Evolutionary conservation across 2,329 filamentous ascomycete genomes (phyloP), one percentile per base, ranked within the genome.

Genomic region (Fusarium chuoi): DNA sequence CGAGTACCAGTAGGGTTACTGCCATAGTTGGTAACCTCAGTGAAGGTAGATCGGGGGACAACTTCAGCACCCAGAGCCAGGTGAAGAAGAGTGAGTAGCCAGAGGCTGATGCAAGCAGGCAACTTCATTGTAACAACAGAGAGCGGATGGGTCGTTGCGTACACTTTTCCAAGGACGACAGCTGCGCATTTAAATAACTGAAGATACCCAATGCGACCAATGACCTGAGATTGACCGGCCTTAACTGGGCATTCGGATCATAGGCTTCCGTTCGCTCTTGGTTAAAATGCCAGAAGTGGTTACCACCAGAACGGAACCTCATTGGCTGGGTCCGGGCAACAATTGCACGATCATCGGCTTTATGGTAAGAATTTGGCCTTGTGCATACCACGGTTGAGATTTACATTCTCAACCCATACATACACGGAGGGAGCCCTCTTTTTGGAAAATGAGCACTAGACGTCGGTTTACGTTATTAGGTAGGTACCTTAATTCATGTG

Each of bases 21-120:
- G 54, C 74, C 74, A n/a, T 73, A 76, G 44, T 54, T 24, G 2
- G 62, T 75, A 0, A 76, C 74, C 48, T 76, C 72, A 11, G 74
- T 68, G 6, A 76, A 71, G 42, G 73, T 68, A 26, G 74, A 57
- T 22, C 74, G 68, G 38, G 74, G 67, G 28, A 76, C 74, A 11
- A 74, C 64, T 22, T 75, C 74, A 6, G 67, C 67, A 18, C 45
- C 67, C 13, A 74, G 35, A n/a, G 33, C 35, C 18, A n/a, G 22
- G 13, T 52, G 58, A 30, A 63, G 15, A 5, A 75, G 38, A 22
- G 56, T 35, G 11, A 68, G 36, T 39, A 62, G 36, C 64, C 70
- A 73, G 38, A 73, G 45, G 30, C 68, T 65, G 48, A 73, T 28
- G 8, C 49, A 36, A 2, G 42, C 24, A 6, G 46, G 17, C 2